Base-by-base conservation (phyloP, 2,329 filamentous ascomycete species). In the Aspergillus eucalypticola region DNA sequence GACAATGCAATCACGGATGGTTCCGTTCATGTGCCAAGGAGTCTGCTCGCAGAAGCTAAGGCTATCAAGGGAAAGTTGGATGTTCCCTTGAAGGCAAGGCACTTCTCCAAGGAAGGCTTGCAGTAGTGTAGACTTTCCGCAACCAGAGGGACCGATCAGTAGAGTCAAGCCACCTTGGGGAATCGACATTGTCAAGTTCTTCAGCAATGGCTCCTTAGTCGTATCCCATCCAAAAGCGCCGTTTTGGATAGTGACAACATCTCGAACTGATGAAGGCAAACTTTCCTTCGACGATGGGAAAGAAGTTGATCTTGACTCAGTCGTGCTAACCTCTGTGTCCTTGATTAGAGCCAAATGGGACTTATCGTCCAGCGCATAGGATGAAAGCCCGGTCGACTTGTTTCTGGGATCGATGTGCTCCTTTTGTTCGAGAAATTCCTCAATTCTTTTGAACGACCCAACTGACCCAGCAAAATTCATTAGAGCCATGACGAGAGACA, bases 111-210 rank as follows among this genome's bases (percentile, higher is more conserved):
- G 73, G 15, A 82, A 66, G 17, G 75, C 73, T 59, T 80, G 79
- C 5, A 81, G 72, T 4, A 85, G 66, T 3, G 81, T 83, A 19
- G 82, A 83, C 60, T 84, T 85, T 3, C 82, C 83, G 60, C 79
- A 83, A 5, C 81, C 82, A 23, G 82, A 79, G 15, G 82, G 81
- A 15, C 82, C 82, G 58, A 83, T 73, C 8, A 84, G 66, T 68
- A 83, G 79, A 25, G 78, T 81, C 52, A 83, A 74, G 59, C 77
- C 79, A 38, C 75, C 75, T 19, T 74, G 75, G 23, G 77, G 72
- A 32, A 83, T 70, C 7, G 65, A 69, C 35, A 82, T 64, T 7
- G 73, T 76, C 57, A 82, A 76, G 15, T 72, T 69, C 38, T 78
- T 76, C 42, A 83, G 63, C 19, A 76, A 66, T 1, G 81, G 71